Base-by-base conservation (phyloP, 2,329 filamentous ascomycete species). In the Fusarium clavum region DNA sequence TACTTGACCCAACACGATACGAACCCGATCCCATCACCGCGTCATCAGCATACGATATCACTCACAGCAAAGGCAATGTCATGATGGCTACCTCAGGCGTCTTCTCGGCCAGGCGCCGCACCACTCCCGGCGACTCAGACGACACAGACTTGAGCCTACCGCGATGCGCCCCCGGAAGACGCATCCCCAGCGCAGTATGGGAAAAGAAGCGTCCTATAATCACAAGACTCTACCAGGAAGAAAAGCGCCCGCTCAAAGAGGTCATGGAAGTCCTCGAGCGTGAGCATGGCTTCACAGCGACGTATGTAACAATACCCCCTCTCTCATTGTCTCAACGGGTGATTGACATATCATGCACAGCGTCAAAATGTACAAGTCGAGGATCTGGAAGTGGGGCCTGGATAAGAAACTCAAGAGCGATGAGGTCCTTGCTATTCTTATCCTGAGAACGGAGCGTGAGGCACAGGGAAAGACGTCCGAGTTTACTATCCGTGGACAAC, bases 311-410 rank as follows among this genome's bases (percentile, higher is more conserved):
- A 40, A 29, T 5, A 29, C 38, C 14, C 40, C 11, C 40, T 41
- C 34, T 13, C 40, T 41, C 27, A 3, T 9, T 46, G 13, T 48
- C 14, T 14, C 14, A 20, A 16, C 4, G 5, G n/a, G 16, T 11
- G 18, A 29, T 41, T 64, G 27, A 44, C 43, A 20, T 40, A 7
- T 13, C n/a, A 14, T 55, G 25, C 22, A 18, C 60, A 82, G 80
- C 22, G 79, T 80, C 57, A 81, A 81, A 69, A 82, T 82, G 79
- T 82, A 80, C 73, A 82, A 82, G 75, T 81, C 80, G 46, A 77
- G 80, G 46, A 81, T 82, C 49, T 80, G 77, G 75, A 79, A 79
- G 67, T 82, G 81, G 81, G 78, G 79, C 8, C 77, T 82, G 44
- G 79, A 81, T 54, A 82, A 82, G 69, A 82, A 82, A 67, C 73